Conservation (phyloP, 192 early-diverging fungal species). For the Rhizophagus clarus region DNA sequence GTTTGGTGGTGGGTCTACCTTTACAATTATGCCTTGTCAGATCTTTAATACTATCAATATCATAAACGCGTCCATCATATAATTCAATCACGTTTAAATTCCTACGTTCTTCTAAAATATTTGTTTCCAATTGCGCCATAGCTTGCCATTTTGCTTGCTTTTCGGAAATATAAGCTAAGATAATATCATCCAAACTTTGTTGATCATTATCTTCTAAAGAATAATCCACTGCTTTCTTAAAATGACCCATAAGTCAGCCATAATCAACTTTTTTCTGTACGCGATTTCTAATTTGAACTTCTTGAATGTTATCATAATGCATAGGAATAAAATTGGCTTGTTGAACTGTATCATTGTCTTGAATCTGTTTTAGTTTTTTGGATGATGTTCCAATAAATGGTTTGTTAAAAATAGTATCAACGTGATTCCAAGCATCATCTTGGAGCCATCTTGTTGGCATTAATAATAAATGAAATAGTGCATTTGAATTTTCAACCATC, state of each 20-base stretch:
- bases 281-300: background rate
- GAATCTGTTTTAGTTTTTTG: background rate
- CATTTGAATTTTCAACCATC: background rate
- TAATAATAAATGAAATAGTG: background rate
- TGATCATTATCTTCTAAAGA: constrained; percentile 2
- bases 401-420: background rate
- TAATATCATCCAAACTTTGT: background rate
- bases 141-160: background rate
- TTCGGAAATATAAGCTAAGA: constrained; percentile 7
- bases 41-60: background rate
- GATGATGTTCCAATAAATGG: constrained; percentile 10
- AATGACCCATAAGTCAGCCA: background rate
- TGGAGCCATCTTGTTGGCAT: background rate
- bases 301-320: constrained; percentile 10
- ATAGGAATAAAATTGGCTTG: background rate
- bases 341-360: background rate
- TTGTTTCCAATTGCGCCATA: background rate
- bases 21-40: background rate
- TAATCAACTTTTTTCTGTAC: background rate
- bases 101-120: background rate
- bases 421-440: background rate
- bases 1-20: background rate
- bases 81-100: background rate
- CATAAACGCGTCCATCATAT: background rate
- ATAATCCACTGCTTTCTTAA: background rate